phyloP scores from a whole-genome alignment of 306 rosid genomes.

The Morella rubra region DNA sequence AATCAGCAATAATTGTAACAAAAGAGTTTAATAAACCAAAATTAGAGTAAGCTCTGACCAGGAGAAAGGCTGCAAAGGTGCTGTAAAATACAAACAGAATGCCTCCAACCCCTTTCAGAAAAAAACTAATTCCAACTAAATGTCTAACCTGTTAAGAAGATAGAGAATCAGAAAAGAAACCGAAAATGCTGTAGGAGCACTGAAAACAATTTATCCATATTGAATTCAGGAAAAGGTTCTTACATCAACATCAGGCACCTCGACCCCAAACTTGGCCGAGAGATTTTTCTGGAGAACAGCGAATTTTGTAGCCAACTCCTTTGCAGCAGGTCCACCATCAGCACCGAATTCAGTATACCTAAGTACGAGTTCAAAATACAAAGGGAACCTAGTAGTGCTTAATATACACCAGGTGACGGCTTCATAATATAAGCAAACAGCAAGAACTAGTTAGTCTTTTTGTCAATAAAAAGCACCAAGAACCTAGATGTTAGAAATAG shows the following conservation, averaged over 20 bases:
- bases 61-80: constrained; percentile 65
- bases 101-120: constrained; percentile 82
- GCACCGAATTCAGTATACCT: constrained; percentile 83
- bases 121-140: constrained; percentile 46
- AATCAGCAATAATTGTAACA: background rate
- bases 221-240: constrained; percentile 27
- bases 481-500: background rate
- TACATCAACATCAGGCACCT: constrained; percentile 59
- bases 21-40: constrained; percentile 1
- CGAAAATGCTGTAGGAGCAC: constrained; percentile 1
- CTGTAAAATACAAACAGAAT: constrained; percentile 74
- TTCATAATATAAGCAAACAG: constrained; percentile 4
- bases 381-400: constrained; percentile 17
- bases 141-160: constrained; percentile 52
- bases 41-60: constrained; percentile 46
- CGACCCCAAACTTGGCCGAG: constrained; percentile 55
- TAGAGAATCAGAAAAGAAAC: constrained; percentile 30
- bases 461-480: background rate
- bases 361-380: constrained; percentile 21
- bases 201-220: constrained; percentile 12
- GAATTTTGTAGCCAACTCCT: constrained; percentile 68
- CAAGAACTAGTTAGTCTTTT: background rate
- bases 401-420: background rate
- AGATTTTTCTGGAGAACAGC: constrained; percentile 40
- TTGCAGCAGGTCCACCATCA: constrained; percentile 73